Evolutionary conservation across 108 stramenopile species (phyloP), one percentile per base, ranked within the genome.

Genomic region (Skeletonema tropicum): DNA sequence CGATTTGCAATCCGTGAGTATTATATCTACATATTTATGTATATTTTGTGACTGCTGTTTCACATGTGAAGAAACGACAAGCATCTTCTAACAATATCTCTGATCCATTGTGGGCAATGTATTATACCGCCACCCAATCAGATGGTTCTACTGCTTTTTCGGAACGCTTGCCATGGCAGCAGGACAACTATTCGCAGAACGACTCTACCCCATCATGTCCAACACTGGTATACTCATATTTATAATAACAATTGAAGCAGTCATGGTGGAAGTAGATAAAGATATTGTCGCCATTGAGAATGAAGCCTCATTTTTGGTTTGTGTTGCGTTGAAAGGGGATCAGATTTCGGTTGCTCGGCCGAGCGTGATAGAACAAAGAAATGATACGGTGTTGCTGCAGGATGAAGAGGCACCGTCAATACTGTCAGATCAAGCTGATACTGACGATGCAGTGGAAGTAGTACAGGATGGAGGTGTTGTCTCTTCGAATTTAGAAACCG

Each of bases 241-340:
- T 52, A 58, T 82, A 5, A 66, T 78, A 23, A 67, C 82, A 14
- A 70, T 86, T 12, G 33, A 83, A 57, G 41, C 67, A 8, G 42
- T 86, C 30, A 86, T 86, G 82, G 48, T 60, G 5, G 85, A 86
- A 73, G 81, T 86, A 5, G 85, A 86, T 42, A 86, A 83, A 31
- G 85, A 86, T 61, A 83, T 86, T 55, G 67, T 65, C 23, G 78
- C 78, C 10, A 83, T 73, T 11, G 49, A 60, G 15, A 68, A 86
- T 14, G 73, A 83, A 21, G 73, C 77, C 4, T 67, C 63, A 12
- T 86, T 86, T 58, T 66, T 86, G 26, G 77, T 71, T 6, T 74
- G 69, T 41, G 80, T 86, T 15, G 85, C 72, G 3, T 39, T 60
- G 42, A 82, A 77, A 60, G 83, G 83, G 23, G 74, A 83, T 70